Base-by-base conservation (phyloP, 1,139 yeast species). In the Torulaspora globosa region DNA sequence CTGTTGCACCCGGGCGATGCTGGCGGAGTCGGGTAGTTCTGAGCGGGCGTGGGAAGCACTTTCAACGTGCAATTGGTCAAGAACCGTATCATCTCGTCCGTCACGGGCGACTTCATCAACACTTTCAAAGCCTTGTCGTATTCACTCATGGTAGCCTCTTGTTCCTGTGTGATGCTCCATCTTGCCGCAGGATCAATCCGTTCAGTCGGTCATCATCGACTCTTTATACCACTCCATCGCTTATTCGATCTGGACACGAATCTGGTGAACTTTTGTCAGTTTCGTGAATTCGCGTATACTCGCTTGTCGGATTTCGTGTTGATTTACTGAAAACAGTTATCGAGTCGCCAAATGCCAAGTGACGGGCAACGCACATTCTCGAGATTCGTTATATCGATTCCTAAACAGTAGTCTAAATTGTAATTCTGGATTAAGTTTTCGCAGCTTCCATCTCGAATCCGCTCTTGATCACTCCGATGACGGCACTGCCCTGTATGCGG, bases 401-500 rank as follows among this genome's bases (percentile, higher is more conserved):
- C 41, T 37, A 31, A 36, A 36, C 26, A 42, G 45, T 42, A 23
- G 10, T 16, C 18, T 26, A 24, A 12, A 39, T 31, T 24, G 32
- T 27, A 26, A 3, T 5, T 10, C 11, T 6, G n/a, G 8, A 8
- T 24, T 24, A 41, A 27, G 16, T 41, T 46, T 42, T 43, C 45
- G 45, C 44, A 43, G 56, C 60, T 48, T 69, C 70, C 12, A 61
- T 47, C 47, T 68, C 71, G 44, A 70, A 57, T 27, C 68, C 59
- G 10, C 70, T 72, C 65, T 90, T 90, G 35, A 92, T 80, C 9
- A 84, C 88, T 0, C 96, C 97, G 49, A 94, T 84, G 46, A 87
- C 80, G 2, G 97, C 97, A 60, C 94, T 84, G 39, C 89, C 78
- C 61, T 92, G 97, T 34, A 94, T 79, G 64, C 82, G 84, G 53